These are phyloP conservation scores for Alternaria hordeiaustralica DNA, from an alignment of 2,329 filamentous ascomycete species.

Conservation along the genomic window DNA sequence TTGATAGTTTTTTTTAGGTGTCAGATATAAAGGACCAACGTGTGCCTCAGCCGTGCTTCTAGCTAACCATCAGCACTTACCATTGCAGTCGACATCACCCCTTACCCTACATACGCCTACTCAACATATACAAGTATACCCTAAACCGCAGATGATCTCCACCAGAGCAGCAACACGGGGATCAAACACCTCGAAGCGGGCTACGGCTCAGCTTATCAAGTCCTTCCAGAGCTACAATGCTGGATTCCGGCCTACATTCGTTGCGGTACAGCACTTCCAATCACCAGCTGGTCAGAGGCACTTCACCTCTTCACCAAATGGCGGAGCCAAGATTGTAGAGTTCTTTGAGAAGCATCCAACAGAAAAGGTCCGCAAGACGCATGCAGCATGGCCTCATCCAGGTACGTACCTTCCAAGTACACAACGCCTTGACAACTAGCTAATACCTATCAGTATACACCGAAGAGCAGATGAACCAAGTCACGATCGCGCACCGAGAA, in stretches of 20 bases:
- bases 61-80: constrained; percentile 22
- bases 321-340: constrained; percentile 47
- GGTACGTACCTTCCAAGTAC: constrained; percentile 30
- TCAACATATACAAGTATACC: constrained; percentile 8
- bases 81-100: constrained; percentile 6
- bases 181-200: constrained; percentile 44
- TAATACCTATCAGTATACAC: constrained; percentile 64
- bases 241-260: constrained; percentile 41
- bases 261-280: constrained; percentile 39
- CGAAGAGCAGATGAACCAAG: constrained; percentile 75
- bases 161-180: constrained; percentile 29
- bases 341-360: constrained; percentile 57
- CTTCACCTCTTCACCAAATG: constrained; percentile 51
- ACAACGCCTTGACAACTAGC: background rate
- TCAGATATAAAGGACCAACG: constrained; percentile 37
- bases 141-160: constrained; percentile 36
- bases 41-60: constrained; percentile 24
- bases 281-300: constrained; percentile 36
- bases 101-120: constrained; percentile 1
- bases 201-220: constrained; percentile 47
- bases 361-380: constrained; percentile 53
- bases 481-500: constrained; percentile 78
- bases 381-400: constrained; percentile 58
- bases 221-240: constrained; percentile 43
- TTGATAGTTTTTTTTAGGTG: constrained; percentile 15